Percentiles rank a stretch among this genome's conserved stretches.
phyloP scores from a whole-genome alignment of 2,329 filamentous ascomycete genomes.

The Zymoseptoria brevis region DNA sequence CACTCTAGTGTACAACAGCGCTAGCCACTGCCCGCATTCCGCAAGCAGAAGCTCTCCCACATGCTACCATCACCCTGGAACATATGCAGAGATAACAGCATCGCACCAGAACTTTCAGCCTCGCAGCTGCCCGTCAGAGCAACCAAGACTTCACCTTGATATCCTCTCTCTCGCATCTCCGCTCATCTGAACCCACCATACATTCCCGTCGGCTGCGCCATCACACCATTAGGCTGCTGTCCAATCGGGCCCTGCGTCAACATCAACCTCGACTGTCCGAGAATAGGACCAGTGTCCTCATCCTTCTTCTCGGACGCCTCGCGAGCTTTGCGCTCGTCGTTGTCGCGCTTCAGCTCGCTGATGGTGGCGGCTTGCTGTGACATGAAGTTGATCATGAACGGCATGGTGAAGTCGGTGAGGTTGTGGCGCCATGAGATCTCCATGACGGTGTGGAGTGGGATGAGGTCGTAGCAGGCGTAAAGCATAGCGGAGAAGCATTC shows the following conservation, averaged over 20 bases:
- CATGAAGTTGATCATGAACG: conserved; percentile 98
- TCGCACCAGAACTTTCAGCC: not conserved
- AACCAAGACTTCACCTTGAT: not conserved
- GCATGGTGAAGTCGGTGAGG: conserved; percentile 96
- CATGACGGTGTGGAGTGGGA: conserved; percentile 84
- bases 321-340: conserved; percentile 76
- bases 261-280: conserved; percentile 84
- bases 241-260: conserved; percentile 75
- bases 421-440: conserved; percentile 96
- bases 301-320: conserved; percentile 66
- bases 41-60: not conserved
- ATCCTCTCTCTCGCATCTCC: not conserved
- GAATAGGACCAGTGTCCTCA: conserved; percentile 87
- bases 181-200: conserved; percentile 22
- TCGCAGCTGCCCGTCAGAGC: not conserved
- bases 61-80: not conserved
- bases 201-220: conserved; percentile 65
- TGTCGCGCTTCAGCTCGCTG: conserved; percentile 80
- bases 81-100: not conserved
- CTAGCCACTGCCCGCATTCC: not conserved
- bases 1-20: not conserved
- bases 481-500: conserved; percentile 99
- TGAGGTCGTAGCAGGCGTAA: conserved; percentile 95
- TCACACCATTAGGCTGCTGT: conserved; percentile 72
- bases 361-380: conserved; percentile 84